A percentile compares a stretch with the other conserved stretches of the same genome.
phyloP scores from a whole-genome alignment of 208 protist species.

The Novymonas esmeraldas region DNA sequence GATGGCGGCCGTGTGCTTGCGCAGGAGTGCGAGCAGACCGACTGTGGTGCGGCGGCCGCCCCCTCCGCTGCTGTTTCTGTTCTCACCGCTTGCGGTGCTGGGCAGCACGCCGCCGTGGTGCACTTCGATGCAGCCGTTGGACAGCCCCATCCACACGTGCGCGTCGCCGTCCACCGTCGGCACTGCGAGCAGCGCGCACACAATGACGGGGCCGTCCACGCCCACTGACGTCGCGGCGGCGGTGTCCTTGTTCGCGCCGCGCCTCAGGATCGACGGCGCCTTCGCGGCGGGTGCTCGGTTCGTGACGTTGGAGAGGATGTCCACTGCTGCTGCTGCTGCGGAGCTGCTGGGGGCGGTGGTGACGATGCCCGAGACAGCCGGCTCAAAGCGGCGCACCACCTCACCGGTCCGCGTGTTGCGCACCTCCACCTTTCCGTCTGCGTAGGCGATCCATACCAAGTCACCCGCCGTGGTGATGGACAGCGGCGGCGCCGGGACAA shows the following conservation, averaged over 20 bases:
- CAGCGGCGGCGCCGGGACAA: slow-evolving; percentile 39
- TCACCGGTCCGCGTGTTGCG: slow-evolving; percentile 75
- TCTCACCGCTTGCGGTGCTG: slow-evolving; percentile 17
- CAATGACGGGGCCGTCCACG: slow-evolving; percentile 1
- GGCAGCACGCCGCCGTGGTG: slow-evolving; percentile 43
- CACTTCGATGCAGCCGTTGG: slow-evolving; percentile 76
- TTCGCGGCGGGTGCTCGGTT: slow-evolving; percentile 5
- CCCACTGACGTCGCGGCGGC: neutral
- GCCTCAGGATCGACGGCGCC: neutral
- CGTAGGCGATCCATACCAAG: slow-evolving; percentile 73
- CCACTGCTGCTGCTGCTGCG: slow-evolving; percentile 3
- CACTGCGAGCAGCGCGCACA: slow-evolving; percentile 40
- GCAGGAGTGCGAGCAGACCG: slow-evolving; percentile 36
- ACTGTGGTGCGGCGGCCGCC: neutral
- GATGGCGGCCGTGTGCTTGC: slow-evolving; percentile 66
- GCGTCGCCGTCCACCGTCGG: slow-evolving; percentile 26
- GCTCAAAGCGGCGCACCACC: slow-evolving; percentile 49
- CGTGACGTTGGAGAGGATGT: slow-evolving; percentile 16
- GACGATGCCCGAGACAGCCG: slow-evolving; percentile 13
- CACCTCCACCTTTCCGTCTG: slow-evolving; percentile 58
- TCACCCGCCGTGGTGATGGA: slow-evolving; percentile 57
- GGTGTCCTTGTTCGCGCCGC: neutral
- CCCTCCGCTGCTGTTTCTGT: neutral
- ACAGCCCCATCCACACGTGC: slow-evolving; percentile 82
- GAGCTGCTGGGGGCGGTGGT: neutral